These are phyloP conservation scores for Puya raimondii DNA, from an alignment of 176 grass and related monocot species.

Conservation along the genomic window DNA sequence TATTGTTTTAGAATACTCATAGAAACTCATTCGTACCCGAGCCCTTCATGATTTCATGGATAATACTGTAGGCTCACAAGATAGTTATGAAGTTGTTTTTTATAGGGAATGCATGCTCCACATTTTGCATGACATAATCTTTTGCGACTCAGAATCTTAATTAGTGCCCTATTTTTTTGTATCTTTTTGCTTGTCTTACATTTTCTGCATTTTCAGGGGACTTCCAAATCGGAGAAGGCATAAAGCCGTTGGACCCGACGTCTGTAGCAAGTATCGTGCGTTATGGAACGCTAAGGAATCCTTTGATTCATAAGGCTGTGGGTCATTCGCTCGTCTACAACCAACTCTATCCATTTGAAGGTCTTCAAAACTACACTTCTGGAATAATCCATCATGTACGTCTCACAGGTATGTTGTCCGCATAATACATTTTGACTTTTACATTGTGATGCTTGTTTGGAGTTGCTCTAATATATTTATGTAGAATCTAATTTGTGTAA, in stretches of 20 bases:
- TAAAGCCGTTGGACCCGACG: conserved; percentile 51
- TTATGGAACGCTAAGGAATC: conserved; percentile 39
- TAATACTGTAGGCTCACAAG: no score
- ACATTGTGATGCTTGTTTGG: neutral
- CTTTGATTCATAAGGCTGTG: conserved; percentile 31
- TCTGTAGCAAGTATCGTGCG: conserved; percentile 44
- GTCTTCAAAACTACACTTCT: conserved; percentile 75
- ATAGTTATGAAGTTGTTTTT: no score
- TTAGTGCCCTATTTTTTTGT: neutral
- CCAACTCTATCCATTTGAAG: conserved; percentile 83
- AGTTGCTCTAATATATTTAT: no score
- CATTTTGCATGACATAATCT: no score
- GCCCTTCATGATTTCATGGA: no score
- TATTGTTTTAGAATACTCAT: no score
- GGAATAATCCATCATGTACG: conserved; percentile 90
- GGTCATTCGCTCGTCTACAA: conserved; percentile 64
- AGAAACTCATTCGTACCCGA: no score
- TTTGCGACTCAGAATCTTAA: no score
- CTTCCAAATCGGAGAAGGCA: conserved; percentile 51
- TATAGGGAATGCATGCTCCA: no score
- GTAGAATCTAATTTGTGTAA: no score
- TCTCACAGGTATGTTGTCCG: conserved; percentile 35
- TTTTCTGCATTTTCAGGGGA: conserved; percentile 25
- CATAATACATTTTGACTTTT: neutral
- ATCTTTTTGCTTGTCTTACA: neutral